Percentiles rank a stretch among this genome's conserved stretches.
phyloP scores from a whole-genome alignment of 2,329 filamentous ascomycete genomes.

The Dothideomycetes sp. region DNA sequence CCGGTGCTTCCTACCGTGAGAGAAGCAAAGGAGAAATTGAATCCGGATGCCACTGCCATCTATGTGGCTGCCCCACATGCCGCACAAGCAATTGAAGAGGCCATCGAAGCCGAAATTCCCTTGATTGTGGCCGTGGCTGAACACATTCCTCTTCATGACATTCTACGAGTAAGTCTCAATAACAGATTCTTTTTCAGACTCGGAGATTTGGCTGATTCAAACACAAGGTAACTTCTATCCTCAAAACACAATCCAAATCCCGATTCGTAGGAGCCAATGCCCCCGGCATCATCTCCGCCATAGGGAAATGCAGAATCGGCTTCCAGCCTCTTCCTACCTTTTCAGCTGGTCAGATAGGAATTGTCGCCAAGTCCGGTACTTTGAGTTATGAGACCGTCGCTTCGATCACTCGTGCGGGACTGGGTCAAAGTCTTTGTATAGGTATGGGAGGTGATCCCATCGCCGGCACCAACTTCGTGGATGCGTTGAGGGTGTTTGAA shows the following conservation, averaged over 20 bases:
- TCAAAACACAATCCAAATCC: slow-evolving; percentile 61
- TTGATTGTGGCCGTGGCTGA: slow-evolving; percentile 72
- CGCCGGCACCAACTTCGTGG: slow-evolving; percentile 64
- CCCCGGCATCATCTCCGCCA: slow-evolving; percentile 68
- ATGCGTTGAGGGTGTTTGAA: slow-evolving; percentile 58
- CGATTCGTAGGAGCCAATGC: slow-evolving; percentile 73
- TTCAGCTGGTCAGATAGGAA: slow-evolving; percentile 58
- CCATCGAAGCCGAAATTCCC: slow-evolving; percentile 68
- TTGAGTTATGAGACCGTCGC: slow-evolving; percentile 73
- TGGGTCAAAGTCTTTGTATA: slow-evolving; percentile 69
- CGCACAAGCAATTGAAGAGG: slow-evolving; percentile 64
- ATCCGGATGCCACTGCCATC: slow-evolving; percentile 68
- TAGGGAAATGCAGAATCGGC: slow-evolving; percentile 60
- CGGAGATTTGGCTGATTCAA: slow-evolving; percentile 14
- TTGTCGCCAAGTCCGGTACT: slow-evolving; percentile 73
- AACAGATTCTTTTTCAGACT: not conserved
- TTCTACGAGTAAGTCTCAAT: slow-evolving; percentile 50
- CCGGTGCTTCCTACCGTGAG: slow-evolving; percentile 62
- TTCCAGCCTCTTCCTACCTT: slow-evolving; percentile 72
- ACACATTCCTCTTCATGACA: slow-evolving; percentile 69
- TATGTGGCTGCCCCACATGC: slow-evolving; percentile 72
- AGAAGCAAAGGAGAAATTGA: slow-evolving; percentile 59
- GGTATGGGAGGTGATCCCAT: slow-evolving; percentile 70
- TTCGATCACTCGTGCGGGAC: slow-evolving; percentile 60
- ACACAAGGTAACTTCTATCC: slow-evolving; percentile 58